phyloP scores from a whole-genome alignment of 805 yeast species.

The Pichia kluyveri region DNA sequence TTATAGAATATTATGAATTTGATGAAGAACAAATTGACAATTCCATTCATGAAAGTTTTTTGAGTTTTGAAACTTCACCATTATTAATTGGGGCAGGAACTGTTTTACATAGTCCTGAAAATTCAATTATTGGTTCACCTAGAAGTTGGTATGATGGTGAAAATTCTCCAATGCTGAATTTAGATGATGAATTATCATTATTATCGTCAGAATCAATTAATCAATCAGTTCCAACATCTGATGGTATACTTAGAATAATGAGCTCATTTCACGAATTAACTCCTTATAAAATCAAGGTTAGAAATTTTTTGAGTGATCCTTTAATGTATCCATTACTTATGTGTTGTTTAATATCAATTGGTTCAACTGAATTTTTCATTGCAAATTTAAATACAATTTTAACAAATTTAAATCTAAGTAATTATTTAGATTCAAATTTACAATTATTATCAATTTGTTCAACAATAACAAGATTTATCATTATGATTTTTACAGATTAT shows the following conservation, averaged over 20 bases:
- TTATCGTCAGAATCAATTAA: constrained; percentile 14
- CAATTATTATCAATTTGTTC: constrained; percentile 46
- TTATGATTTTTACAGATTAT: constrained; percentile 65
- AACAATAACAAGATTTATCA: constrained; percentile 55
- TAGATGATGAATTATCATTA: constrained; percentile 22
- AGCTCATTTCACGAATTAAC: neutral
- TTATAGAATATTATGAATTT: constrained; percentile 17
- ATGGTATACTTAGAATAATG: neutral
- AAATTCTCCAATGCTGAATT: constrained; percentile 14
- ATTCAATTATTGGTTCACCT: constrained; percentile 22
- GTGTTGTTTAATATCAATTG: constrained; percentile 60
- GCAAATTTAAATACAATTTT: constrained; percentile 62
- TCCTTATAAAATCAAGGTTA: constrained; percentile 11
- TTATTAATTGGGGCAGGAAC: constrained; percentile 25
- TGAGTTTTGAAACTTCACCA: constrained; percentile 26
- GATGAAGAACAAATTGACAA: constrained; percentile 16
- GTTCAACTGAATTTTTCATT: constrained; percentile 81
- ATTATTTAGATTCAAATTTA: constrained; percentile 7
- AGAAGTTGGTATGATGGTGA: constrained; percentile 23
- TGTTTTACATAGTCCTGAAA: constrained; percentile 19
- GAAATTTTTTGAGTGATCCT: constrained; percentile 36
- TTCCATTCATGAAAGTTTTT: constrained; percentile 15
- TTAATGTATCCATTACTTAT: constrained; percentile 57
- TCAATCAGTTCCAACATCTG: neutral
- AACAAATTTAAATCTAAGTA: constrained; percentile 17